These are phyloP conservation scores for Pyracantha coccinea DNA, from an alignment of 331 rosid species.

Conservation along the genomic window DNA sequence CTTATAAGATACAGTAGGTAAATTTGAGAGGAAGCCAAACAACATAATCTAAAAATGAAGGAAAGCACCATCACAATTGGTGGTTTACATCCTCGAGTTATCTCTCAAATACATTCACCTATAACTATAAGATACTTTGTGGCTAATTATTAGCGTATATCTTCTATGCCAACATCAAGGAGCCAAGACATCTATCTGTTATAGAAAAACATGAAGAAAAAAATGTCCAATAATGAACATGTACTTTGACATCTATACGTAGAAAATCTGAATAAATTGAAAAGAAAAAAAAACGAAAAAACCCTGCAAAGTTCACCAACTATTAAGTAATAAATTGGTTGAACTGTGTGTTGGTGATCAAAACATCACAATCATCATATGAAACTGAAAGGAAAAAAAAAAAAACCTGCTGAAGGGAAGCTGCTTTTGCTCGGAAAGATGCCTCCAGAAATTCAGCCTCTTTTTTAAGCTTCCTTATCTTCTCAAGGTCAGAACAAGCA, in stretches of 20 bases:
- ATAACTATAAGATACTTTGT: background rate
- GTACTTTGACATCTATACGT: background rate
- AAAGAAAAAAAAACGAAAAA: background rate
- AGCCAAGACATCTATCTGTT: background rate
- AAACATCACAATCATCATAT: background rate
- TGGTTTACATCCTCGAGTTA: background rate
- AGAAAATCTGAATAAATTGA: background rate
- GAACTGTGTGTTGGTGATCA: too few relatives aligned
- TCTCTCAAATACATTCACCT: background rate
- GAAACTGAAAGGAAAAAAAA: background rate
- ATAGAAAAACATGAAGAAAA: too few relatives aligned
- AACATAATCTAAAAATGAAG: background rate
- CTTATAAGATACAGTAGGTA: background rate
- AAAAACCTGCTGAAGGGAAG: constrained; percentile 69
- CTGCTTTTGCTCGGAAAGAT: constrained; percentile 95
- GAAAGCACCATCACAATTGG: background rate
- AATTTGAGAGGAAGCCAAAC: background rate
- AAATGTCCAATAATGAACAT: too few relatives aligned
- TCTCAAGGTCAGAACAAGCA: constrained; percentile 98
- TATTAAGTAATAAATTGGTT: background rate
- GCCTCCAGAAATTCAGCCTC: constrained; percentile 98
- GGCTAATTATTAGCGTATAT: background rate
- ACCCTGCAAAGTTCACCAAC: background rate
- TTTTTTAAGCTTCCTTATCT: constrained; percentile 85
- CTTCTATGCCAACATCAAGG: background rate